These are phyloP conservation scores for Flaveria bidentis DNA, from an alignment of 129 eudicot species.

Conservation along the genomic window DNA sequence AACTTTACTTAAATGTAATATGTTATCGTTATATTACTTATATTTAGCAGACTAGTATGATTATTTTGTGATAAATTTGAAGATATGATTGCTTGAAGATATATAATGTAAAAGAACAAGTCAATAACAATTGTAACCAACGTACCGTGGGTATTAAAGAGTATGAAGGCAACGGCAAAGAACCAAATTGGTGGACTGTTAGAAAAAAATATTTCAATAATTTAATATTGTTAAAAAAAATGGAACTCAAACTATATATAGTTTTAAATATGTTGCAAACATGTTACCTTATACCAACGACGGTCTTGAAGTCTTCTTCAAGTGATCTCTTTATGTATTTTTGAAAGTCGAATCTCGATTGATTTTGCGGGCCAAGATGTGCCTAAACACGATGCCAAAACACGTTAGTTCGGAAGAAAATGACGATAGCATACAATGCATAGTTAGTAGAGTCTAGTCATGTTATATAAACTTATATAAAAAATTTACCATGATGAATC, in stretches of 20 bases:
- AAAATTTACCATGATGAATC: conserved; percentile 53
- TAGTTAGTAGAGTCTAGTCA: no score
- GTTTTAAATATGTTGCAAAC: neutral
- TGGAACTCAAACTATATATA: no score
- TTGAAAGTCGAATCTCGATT: conserved; percentile 51
- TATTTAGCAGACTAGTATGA: neutral
- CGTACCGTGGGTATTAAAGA: conserved; percentile 52
- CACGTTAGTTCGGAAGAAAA: neutral
- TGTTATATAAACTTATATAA: neutral
- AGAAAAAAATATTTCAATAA: neutral
- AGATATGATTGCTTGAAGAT: neutral
- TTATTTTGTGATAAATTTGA: neutral
- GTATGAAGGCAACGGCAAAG: conserved; percentile 44
- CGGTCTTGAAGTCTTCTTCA: conserved; percentile 60
- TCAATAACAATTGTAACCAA: neutral
- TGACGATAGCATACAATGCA: no score
- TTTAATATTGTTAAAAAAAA: neutral
- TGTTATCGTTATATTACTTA: neutral
- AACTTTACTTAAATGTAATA: neutral
- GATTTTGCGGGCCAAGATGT: conserved; percentile 55
- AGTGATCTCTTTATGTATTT: conserved; percentile 63
- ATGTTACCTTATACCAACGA: conserved; percentile 58
- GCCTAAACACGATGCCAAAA: conserved; percentile 36
- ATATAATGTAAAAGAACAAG: neutral
- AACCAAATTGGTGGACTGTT: conserved; percentile 61